phyloP scores from a whole-genome alignment of 1,284 basidiomycete species.

The Ustilago tritici region DNA sequence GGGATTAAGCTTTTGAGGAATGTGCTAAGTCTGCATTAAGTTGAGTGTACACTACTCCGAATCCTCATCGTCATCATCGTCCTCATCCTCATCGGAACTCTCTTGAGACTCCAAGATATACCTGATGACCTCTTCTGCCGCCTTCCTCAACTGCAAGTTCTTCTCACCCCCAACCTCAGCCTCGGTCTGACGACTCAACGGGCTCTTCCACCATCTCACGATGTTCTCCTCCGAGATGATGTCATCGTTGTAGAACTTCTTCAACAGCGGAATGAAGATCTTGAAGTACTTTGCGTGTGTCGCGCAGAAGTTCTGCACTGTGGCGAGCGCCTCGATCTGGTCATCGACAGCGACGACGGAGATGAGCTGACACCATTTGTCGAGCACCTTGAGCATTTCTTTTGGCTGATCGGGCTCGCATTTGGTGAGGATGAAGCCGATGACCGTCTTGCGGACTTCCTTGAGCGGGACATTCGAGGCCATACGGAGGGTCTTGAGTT shows the following conservation, averaged over 20 bases:
- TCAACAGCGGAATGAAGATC: conserved; percentile 70
- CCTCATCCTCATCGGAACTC: conserved; percentile 66
- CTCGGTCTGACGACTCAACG: conserved; percentile 28
- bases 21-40: background rate
- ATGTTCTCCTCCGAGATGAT: conserved; percentile 71
- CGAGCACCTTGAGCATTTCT: conserved; percentile 61
- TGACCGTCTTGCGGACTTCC: conserved; percentile 82
- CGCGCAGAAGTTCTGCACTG: conserved; percentile 59
- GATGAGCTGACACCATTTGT: conserved; percentile 70
- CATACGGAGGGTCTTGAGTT: conserved; percentile 93
- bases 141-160: conserved; percentile 67
- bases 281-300: conserved; percentile 57
- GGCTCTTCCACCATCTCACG: conserved; percentile 70
- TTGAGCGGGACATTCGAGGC: conserved; percentile 86
- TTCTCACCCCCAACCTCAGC: conserved; percentile 50
- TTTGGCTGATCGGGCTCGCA: conserved; percentile 58
- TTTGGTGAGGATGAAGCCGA: conserved; percentile 71
- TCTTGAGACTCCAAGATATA: conserved; percentile 70
- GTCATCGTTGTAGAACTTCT: conserved; percentile 71
- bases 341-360: conserved; percentile 68
- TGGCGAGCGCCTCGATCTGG: conserved; percentile 68
- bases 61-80: conserved; percentile 41
- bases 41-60: conserved; percentile 8
- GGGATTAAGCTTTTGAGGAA: background rate
- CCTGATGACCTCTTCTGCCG: conserved; percentile 70